Conservation (phyloP, 2,329 filamentous ascomycete genomes). For the Penicillium sp. region DNA sequence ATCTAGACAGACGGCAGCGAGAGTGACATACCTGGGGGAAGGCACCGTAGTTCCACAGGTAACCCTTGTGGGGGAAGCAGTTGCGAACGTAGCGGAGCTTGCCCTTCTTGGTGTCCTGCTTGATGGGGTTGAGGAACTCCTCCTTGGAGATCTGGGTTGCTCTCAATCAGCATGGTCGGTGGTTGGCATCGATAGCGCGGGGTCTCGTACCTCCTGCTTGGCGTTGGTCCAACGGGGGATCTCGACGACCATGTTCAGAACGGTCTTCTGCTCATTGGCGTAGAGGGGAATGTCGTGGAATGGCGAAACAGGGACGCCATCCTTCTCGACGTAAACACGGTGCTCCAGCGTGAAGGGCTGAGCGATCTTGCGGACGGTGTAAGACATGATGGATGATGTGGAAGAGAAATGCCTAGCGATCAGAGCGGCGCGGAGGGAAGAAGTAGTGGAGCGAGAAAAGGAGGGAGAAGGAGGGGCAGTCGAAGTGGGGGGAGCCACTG, state of each 20-base stretch:
- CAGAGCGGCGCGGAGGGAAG: conserved; percentile 38
- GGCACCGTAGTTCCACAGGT: conserved; percentile 99
- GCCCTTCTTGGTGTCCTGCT: conserved; percentile 99
- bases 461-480: conserved; percentile 28
- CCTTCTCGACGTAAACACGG: conserved; percentile 95
- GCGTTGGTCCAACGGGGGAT: conserved; percentile 99
- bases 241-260: conserved; percentile 99
- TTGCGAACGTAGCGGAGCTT: conserved; percentile 99
- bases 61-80: conserved; percentile 99
- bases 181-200: not conserved
- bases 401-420: conserved; percentile 47
- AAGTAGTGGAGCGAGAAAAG: conserved; percentile 19
- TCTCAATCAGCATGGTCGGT: conserved; percentile 16
- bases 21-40: conserved; percentile 78
- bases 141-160: conserved; percentile 84
- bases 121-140: conserved; percentile 96
- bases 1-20: conserved; percentile 1
- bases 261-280: conserved; percentile 89
- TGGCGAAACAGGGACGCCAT: conserved; percentile 86
- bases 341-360: conserved; percentile 91
- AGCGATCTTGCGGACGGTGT: conserved; percentile 78
- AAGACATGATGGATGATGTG: conserved; percentile 45
- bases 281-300: conserved; percentile 99
- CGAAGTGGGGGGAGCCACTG: conserved; percentile 40
- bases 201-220: conserved; percentile 81